Conservation (phyloP, 306 rosid genomes). For the Chamaecrista fasciculata region DNA sequence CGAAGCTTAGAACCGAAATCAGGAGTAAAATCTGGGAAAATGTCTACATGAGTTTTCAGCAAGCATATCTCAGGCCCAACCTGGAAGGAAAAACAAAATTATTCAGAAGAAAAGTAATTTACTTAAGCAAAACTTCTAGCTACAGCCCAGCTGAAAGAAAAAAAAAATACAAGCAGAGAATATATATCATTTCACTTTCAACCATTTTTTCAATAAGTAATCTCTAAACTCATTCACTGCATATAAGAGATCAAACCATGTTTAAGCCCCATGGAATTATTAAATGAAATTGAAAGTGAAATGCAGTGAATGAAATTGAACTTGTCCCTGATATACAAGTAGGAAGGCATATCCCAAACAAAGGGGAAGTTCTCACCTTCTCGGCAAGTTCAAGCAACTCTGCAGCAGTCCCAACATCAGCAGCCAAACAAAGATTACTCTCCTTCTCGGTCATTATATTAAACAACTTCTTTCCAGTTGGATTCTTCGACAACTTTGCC, state of each 20-base stretch:
- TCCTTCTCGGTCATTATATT: conserved; percentile 77
- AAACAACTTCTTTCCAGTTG: conserved; percentile 74
- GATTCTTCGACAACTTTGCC: conserved; percentile 69
- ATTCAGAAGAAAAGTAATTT: not conserved
- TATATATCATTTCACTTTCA: not conserved
- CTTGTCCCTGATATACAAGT: not conserved
- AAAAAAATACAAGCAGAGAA: conserved; percentile 11
- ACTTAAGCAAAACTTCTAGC: not conserved
- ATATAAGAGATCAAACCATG: conserved; percentile 7
- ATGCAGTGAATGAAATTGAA: conserved; percentile 1
- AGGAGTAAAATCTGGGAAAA: conserved; percentile 84
- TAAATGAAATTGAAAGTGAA: not conserved
- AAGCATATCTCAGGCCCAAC: conserved; percentile 93
- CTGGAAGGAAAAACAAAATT: conserved; percentile 36
- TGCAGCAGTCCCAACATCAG: conserved; percentile 82
- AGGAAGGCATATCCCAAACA: not conserved
- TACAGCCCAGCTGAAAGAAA: conserved; percentile 9
- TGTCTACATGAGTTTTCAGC: conserved; percentile 90
- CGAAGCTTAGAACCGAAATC: conserved; percentile 89
- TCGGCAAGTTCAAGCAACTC: conserved; percentile 84
- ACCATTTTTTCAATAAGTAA: not conserved
- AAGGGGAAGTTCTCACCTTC: conserved; percentile 44
- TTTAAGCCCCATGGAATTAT: not conserved
- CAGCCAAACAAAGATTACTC: conserved; percentile 82
- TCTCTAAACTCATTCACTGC: not conserved